Evolutionary conservation across 1,284 basidiomycete genomes (phyloP).

Genomic region (Earliella scabrosa): DNA sequence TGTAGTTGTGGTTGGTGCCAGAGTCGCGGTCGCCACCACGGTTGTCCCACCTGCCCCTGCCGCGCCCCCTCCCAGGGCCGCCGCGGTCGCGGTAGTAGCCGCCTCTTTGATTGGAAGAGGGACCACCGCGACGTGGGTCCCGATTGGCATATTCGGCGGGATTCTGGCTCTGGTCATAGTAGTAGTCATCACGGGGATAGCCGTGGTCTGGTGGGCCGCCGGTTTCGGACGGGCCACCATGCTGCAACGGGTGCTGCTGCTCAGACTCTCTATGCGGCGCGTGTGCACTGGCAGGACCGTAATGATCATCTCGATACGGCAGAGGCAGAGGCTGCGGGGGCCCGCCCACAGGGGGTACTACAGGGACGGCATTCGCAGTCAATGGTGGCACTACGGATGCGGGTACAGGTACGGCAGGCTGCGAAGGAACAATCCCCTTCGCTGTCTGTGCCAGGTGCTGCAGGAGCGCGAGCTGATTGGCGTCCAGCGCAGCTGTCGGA

Average conservation of each 20-base stretch:
- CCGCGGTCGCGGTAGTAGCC: conserved; percentile 50
- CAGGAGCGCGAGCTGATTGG: conserved; percentile 67
- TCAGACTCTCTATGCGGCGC: conserved; percentile 47
- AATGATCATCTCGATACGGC: conserved; percentile 48
- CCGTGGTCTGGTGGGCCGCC: conserved; percentile 47
- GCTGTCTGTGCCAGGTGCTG: conserved; percentile 74
- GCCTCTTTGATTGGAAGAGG: conserved; percentile 35
- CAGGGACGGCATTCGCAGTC: conserved; percentile 36
- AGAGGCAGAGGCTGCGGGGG: conserved; percentile 41
- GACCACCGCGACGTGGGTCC: conserved; percentile 43
- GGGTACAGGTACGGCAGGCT: conserved; percentile 31
- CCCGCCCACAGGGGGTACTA: conserved; percentile 36
- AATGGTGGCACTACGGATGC: conserved; percentile 38
- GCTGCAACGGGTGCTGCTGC: conserved; percentile 12
- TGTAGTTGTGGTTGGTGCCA: too few relatives aligned
- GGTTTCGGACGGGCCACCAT: conserved; percentile 43
- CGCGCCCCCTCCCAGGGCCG: conserved; percentile 47
- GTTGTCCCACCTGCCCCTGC: conserved; percentile 48
- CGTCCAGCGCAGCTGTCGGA: conserved; percentile 47
- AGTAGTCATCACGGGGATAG: conserved; percentile 42
- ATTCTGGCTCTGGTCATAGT: conserved; percentile 41
- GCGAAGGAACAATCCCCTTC: conserved; percentile 42
- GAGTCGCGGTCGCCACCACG: conserved; percentile 35
- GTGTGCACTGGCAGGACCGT: conserved; percentile 32
- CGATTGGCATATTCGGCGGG: conserved; percentile 40